Evolutionary conservation across 106 monocot genomes (phyloP).

Genomic region (Platanthera zijinensis): DNA sequence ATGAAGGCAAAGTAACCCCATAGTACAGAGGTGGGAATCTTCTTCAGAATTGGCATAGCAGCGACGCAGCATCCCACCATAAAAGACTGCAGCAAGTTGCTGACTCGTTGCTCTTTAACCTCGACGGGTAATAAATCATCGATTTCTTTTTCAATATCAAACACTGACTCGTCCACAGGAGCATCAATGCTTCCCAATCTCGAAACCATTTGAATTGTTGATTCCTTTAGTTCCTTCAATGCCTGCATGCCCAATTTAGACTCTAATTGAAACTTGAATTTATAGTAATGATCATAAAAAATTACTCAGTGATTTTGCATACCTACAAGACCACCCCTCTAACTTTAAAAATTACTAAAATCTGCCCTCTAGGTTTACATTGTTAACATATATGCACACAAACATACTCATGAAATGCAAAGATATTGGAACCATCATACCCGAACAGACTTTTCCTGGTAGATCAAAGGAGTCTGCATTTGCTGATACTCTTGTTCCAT

Average conservation of each 20-base stretch:
- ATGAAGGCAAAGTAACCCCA: constrained; percentile 93
- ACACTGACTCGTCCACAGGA: constrained; percentile 66
- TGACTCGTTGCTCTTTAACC: constrained; percentile 82
- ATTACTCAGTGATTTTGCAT: no score
- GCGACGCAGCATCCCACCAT: constrained; percentile 78
- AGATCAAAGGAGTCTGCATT: constrained; percentile 78
- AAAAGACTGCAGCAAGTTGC: constrained; percentile 61
- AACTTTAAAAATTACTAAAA: no score
- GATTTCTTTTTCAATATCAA: constrained; percentile 80
- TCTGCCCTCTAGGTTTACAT: no score
- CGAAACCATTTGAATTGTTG: constrained; percentile 68
- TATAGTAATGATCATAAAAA: no score
- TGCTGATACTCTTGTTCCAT: constrained; percentile 82
- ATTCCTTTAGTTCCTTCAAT: constrained; percentile 66
- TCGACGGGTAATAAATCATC: constrained; percentile 81
- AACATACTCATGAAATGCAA: neutral
- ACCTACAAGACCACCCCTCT: no score
- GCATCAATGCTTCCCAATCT: constrained; percentile 63
- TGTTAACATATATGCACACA: neutral
- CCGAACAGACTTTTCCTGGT: constrained; percentile 40
- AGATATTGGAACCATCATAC: constrained; percentile 12
- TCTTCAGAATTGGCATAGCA: constrained; percentile 71
- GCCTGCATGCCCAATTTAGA: constrained; percentile 16
- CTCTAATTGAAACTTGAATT: neutral
- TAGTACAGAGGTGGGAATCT: constrained; percentile 78